Evolutionary conservation across 306 rosid species (phyloP), one percentile per base, ranked within the genome.

Genomic region (Acacia melanoxylon): DNA sequence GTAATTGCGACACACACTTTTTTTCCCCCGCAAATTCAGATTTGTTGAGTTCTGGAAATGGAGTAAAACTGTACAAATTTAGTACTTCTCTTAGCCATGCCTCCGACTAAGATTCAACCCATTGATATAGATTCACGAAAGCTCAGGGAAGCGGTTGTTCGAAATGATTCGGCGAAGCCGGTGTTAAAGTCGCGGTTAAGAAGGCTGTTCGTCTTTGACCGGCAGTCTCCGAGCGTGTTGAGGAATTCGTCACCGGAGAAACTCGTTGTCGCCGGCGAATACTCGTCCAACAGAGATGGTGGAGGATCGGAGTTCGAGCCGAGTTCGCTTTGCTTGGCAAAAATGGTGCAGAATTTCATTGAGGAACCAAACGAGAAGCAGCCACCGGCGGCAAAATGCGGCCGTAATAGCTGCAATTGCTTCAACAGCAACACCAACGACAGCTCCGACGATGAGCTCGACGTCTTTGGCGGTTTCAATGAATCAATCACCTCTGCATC

Each of bases 41-140:
- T 54, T 54, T 3, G n/a, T 56, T 52, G 61, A 7, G 61, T 20
- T 40, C 7, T 69, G 51, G n/a, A 69, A 69, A n/a, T 69, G 74
- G 74, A 69, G 74, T 40, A 41, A 41, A 69, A 24, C 51, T 41
- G 8, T 29, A 22, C 29, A 3, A 58, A 58, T 33, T 2, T 6
- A 68, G n/a, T 63, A 29, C 42, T 63, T 46, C 58, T 27, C 33
- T 58, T 9, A 79, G 17, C 49, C 69, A 90, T 89, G 92, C 93
- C 98, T 86, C 94, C 98, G 87, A 87, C 89, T 97, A 95, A 92
- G 97, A 91, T 95, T 90, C 98, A 91, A 80, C 99, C 99, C 1
- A 86, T 95, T 29, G 93, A 91, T 77, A 73, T 88, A 81, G 92
- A 92, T 82, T 52, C 92, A 49, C 87, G 78, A 66, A 81, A 81